These are phyloP conservation scores for Vachellia pachyceras DNA, from an alignment of 306 rosid species.

Conservation along the genomic window DNA sequence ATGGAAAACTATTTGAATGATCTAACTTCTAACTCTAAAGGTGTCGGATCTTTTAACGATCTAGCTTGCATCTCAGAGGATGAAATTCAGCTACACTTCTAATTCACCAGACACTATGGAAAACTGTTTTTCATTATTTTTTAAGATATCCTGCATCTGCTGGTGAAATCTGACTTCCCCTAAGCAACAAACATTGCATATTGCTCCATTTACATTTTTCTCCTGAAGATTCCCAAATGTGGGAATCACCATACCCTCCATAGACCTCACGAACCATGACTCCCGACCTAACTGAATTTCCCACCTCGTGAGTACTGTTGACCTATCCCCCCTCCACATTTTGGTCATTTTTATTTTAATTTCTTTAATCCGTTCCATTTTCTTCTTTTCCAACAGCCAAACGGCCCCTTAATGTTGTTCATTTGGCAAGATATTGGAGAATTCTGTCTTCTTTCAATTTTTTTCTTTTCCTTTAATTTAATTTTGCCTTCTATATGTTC, in stretches of 20 bases:
- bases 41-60: too few relatives aligned
- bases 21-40: too few relatives aligned
- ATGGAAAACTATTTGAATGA: neutral
- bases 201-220: neutral
- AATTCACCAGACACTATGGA: neutral
- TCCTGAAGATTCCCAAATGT: neutral
- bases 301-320: neutral
- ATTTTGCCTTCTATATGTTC: neutral
- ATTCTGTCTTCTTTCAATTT: constrained; percentile 5
- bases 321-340: neutral
- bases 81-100: neutral
- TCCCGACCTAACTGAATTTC: neutral
- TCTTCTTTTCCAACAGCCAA: too few relatives aligned
- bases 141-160: neutral
- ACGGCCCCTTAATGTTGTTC: neutral
- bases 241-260: neutral
- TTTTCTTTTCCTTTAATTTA: neutral
- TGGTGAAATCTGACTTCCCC: neutral
- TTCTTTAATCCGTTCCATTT: too few relatives aligned
- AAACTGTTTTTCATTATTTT: neutral
- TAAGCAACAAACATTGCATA: neutral
- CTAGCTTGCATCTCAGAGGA: neutral
- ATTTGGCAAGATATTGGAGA: constrained; percentile 2
- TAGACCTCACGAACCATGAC: neutral
- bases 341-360: too few relatives aligned